phyloP scores from a whole-genome alignment of 768 basidiomycete species.

The Rhizopogon sp. region DNA sequence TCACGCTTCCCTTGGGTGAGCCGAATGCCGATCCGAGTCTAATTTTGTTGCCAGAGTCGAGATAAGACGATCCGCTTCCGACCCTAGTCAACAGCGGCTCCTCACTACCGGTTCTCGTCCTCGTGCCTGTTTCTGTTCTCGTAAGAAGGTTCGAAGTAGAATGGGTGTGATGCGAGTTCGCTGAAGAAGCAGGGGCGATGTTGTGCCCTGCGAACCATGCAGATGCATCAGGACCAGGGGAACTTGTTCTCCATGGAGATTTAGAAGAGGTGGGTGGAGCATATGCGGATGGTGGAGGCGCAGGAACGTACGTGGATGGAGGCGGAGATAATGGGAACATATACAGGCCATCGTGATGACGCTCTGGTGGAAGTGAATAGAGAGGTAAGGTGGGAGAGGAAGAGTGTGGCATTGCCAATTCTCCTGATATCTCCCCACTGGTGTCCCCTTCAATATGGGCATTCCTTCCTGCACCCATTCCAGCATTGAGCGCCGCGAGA shows the following conservation, averaged over 20 bases:
- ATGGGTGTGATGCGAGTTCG: conserved; percentile 19
- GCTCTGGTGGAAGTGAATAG: conserved; percentile 2
- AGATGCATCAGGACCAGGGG: conserved; percentile 23
- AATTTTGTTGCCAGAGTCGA: conserved; percentile 5
- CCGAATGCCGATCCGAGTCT: conserved; percentile 27
- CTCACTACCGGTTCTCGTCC: conserved; percentile 26
- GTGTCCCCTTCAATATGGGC: conserved; percentile 16
- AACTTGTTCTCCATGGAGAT: conserved; percentile 14
- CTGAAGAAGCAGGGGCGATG: conserved; percentile 22
- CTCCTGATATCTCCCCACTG: conserved; percentile 15
- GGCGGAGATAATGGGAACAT: conserved; percentile 21
- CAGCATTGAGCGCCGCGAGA: conserved; percentile 17
- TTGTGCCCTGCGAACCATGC: conserved; percentile 21
- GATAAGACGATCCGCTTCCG: not conserved
- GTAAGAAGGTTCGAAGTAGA: conserved; percentile 12
- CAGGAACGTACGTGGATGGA: not conserved
- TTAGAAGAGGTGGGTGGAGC: not conserved
- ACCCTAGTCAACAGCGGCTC: conserved; percentile 16
- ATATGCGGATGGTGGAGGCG: conserved; percentile 26
- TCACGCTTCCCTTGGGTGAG: conserved; percentile 17
- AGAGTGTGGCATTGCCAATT: conserved; percentile 5
- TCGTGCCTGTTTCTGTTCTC: conserved; percentile 20
- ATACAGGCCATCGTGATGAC: conserved; percentile 12
- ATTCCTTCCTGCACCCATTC: conserved; percentile 7
- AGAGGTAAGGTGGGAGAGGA: conserved; percentile 23